Base-by-base conservation (phyloP, 2,329 filamentous ascomycete species). In the Colletotrichum australisinense region DNA sequence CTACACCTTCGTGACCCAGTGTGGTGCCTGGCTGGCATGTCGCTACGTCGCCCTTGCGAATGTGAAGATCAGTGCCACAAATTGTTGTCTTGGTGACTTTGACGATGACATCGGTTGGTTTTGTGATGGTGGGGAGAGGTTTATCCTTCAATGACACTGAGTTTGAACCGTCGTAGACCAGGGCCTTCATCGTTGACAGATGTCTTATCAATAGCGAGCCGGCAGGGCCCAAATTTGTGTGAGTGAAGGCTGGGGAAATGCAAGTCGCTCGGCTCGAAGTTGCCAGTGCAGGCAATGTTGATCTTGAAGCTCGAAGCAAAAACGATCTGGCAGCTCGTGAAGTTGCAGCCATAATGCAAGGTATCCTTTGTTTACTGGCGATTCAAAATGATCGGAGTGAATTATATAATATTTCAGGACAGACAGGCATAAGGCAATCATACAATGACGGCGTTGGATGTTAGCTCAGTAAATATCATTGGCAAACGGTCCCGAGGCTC, bases 1-100 rank as follows among this genome's bases (percentile, higher is more conserved):
- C 84, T n/a, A 85, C 80, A 59, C 83, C 83, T 76, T 86, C 84
- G 74, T 86, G 84, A 22, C 84, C 84, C 11, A 81, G 59, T 16
- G 56, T 56, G 5, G 63, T 78, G 5, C 80, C 80, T 0, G 75
- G 66, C 1, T 75, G 24, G 26, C 62, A 49, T 38, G 75, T 75
- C 0, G 72, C 78, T 6, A 66, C 57, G 62, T 71, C 59, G 19
- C 81, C 81, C n/a, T 77, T 80, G 74, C 81, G 83, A 46, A 76
- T 77, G 72, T 83, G 82, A 32, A 83, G 76, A 58, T 83, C 80
- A 5, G 78, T 79, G 8, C 82, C 82, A 72, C 82, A 84, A 58
- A 84, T 80, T 1, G 80, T 81, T 6, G 81, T 75, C 11, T 75
- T 78, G 5, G 80, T 79, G 66, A 84, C 77, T 16, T 78, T 79